Evolutionary conservation across 2,329 filamentous ascomycete species (phyloP), one percentile per base, ranked within the genome.

Genomic region (Cryphonectria nitschkei): DNA sequence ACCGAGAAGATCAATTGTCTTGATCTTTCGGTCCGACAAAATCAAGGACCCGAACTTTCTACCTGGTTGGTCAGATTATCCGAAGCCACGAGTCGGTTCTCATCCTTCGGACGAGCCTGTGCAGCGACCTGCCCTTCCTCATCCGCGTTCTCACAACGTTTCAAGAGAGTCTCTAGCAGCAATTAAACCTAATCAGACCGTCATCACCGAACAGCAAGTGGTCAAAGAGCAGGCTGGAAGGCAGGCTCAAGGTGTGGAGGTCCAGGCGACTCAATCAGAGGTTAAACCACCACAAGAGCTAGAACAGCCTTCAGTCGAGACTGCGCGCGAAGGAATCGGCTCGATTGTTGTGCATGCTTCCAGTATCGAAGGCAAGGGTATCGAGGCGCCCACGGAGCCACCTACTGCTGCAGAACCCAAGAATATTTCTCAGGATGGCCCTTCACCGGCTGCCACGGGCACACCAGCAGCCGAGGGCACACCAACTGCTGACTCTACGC

Each of bases 1-100:
- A 16, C 75, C 75, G 39, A 77, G 75, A 72, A 77, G 79, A 75
- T 78, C 77, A 14, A 65, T 77, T 6, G 76, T 81, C 34, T 71
- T 78, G 1, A 72, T 79, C 2, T 78, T 81, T 61, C 77, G 73
- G 52, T 76, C 74, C 0, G 73, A 76, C 13, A 77, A 77, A 62
- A 72, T 81, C 37, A 77, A 76, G 34, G 66, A 75, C 29, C 63
- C 61, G 3, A 61, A 63, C 5, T 72, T 73, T n/a, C 72, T 75
- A 9, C 70, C 69, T 39, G 71, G 69, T 4, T 73, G 71, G 71
- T 29, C 50, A 9, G 69, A 60, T 39, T 69, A 68, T 43, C 61
- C 71, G 26, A 52, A 66, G 41, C 67, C 67, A 68, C 58, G 63
- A 56, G 39, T 52, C 32, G 3, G 22, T 6, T 26, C 58, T 54